These are phyloP conservation scores for Entoloma clypeatum DNA, from an alignment of 1,284 basidiomycete species.

Conservation along the genomic window DNA sequence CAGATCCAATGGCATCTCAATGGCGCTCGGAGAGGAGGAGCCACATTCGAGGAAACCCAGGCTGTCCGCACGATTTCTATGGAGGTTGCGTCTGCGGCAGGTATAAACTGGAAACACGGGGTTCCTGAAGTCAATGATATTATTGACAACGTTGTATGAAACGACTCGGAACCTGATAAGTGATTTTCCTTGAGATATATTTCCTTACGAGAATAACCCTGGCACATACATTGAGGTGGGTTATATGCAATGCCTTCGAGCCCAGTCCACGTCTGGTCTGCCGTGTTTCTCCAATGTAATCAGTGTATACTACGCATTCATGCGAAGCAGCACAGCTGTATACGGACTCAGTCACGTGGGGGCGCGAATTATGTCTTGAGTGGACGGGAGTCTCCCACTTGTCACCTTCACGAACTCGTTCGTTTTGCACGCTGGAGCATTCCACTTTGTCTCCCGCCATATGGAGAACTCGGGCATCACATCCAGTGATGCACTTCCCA, in stretches of 20 bases:
- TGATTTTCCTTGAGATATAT: too few species aligned
- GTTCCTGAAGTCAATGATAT: slow-evolving; percentile 35
- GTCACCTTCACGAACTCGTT: slow-evolving; percentile 3
- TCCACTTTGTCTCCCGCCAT: slow-evolving; percentile 11
- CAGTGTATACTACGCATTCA: too few species aligned
- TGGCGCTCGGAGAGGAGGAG: slow-evolving; percentile 41
- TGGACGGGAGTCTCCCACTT: slow-evolving; percentile 6
- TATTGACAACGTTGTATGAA: neutral
- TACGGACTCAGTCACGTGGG: too few species aligned
- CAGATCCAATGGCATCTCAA: slow-evolving; percentile 55
- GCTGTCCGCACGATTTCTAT: slow-evolving; percentile 43
- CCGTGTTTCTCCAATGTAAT: too few species aligned
- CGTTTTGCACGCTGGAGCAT: slow-evolving; percentile 3
- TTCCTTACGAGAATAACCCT: too few species aligned
- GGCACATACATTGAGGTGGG: too few species aligned
- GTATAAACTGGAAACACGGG: slow-evolving; percentile 41
- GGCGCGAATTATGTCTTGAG: too few species aligned
- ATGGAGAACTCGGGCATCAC: slow-evolving; percentile 28
- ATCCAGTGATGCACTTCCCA: slow-evolving; percentile 18
- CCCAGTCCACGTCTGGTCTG: too few species aligned
- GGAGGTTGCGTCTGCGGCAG: slow-evolving; percentile 33
- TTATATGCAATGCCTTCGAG: too few species aligned
- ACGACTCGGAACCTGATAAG: too few species aligned
- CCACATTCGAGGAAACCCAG: slow-evolving; percentile 35
- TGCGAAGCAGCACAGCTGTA: too few species aligned